Base-by-base conservation (phyloP, 163 green algal species). In the Picocystis sp. region DNA sequence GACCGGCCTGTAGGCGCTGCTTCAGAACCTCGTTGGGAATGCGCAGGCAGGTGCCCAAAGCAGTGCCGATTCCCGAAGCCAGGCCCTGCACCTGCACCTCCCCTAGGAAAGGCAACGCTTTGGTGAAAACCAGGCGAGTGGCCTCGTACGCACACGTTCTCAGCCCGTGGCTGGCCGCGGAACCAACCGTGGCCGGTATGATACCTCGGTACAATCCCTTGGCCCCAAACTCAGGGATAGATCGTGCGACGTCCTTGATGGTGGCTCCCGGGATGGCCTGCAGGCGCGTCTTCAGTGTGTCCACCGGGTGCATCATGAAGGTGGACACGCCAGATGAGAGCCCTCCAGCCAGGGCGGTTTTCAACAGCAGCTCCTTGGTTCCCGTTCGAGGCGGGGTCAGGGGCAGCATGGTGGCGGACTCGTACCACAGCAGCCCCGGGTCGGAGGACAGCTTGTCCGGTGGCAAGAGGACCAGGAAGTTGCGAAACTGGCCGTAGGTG, bases 21-120 rank as follows among this genome's bases (percentile, higher is more conserved):
- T 86, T 86, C 1, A 86, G 57, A 3, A 86, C 75, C 55, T 86
- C 78, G 58, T 67, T 78, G 9, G 78, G 78, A 47, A 86, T 83
- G 45, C 75, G 57, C 3, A 80, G 50, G 11, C 53, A 54, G 1
- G 73, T 81, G 17, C 76, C 78, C 17, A 82, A 42, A 11, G 82
- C 29, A 2, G 76, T 80, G 24, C 73, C 77, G 42, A 77, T 57
- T 2, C 76, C 67, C 5, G 62, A 75, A 3, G 72, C 70, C 17
- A 82, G 22, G 2, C 64, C 64, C 56, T 83, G 75, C 17, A 65
- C 52, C 66, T 78, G 71, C 47, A 55, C 33, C 12, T 3, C 6
- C n/a, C 22, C 17, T 15, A 58, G 38, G 24, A n/a, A 42, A 21
- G 42, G 53, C 43, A 60, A 46, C 15, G 24, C 66, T 53, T 35